A percentile compares a stretch with the other conserved stretches of the same genome.
Evolutionary conservation across 2,329 filamentous ascomycete species (phyloP).

Genomic region (Cladobotryum protrusum): DNA sequence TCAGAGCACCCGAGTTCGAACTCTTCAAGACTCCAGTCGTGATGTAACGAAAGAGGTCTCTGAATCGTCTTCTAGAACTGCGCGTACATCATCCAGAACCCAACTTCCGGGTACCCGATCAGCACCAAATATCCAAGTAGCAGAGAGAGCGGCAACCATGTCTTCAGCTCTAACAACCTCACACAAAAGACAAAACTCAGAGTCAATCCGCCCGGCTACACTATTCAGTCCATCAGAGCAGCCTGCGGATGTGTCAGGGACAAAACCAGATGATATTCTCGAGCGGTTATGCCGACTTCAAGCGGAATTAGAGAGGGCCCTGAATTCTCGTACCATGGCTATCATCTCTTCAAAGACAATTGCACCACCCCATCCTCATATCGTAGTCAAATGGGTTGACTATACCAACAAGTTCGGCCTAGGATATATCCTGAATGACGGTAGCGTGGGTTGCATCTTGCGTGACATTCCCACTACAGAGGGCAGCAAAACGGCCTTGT

Average conservation of each 20-base stretch:
- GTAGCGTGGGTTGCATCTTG: conserved; percentile 68
- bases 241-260: conserved; percentile 43
- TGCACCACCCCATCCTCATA: conserved; percentile 51
- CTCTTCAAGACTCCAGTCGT: conserved; percentile 19
- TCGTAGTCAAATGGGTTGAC: conserved; percentile 78
- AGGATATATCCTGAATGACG: conserved; percentile 77
- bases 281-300: conserved; percentile 51
- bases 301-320: conserved; percentile 53
- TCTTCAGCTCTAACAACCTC: conserved; percentile 19
- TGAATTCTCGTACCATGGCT: conserved; percentile 59
- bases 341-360: conserved; percentile 50
- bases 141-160: conserved; percentile 25
- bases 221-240: conserved; percentile 52
- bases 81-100: conserved; percentile 23
- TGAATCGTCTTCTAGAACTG: conserved; percentile 20
- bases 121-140: conserved; percentile 20
- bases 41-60: conserved; percentile 14
- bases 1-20: conserved; percentile 25
- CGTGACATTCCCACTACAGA: conserved; percentile 49
- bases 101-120: conserved; percentile 23
- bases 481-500: conserved; percentile 42
- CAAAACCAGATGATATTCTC: conserved; percentile 53
- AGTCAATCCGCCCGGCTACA: conserved; percentile 35
- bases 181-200: conserved; percentile 23
- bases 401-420: conserved; percentile 84